Evolutionary conservation across 1,284 basidiomycete species (phyloP).

Genomic region (Melampsora americana): DNA sequence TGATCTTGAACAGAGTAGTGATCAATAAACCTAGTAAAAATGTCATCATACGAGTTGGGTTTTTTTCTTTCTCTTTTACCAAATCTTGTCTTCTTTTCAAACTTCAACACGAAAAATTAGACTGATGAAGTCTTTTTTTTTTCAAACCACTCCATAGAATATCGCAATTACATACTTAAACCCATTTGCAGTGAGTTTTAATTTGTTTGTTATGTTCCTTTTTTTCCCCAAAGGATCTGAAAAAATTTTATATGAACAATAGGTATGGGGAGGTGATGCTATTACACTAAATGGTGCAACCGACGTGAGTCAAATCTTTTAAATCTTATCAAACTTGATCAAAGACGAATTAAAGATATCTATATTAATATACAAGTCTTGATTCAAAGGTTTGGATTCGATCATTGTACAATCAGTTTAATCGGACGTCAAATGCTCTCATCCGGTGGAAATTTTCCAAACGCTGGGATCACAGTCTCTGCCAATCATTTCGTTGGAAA

Average conservation of each 20-base stretch:
- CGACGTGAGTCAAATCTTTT: constrained; percentile 8
- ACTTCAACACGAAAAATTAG: too few species aligned
- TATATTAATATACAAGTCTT: too few species aligned
- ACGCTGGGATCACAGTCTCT: constrained; percentile 13
- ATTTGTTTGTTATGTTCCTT: neutral
- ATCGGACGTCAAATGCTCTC: constrained; percentile 43
- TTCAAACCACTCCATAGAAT: constrained; percentile 12
- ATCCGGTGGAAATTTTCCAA: neutral
- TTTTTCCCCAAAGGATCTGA: neutral
- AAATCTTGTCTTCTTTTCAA: neutral
- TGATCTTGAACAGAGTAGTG: neutral
- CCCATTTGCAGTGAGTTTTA: neutral
- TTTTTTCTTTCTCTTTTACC: neutral
- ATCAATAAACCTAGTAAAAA: neutral
- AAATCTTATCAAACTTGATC: neutral
- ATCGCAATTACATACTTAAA: constrained; percentile 12
- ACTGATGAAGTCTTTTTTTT: neutral
- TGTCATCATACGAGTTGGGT: neutral
- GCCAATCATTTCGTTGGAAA: constrained; percentile 36
- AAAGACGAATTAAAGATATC: too few species aligned
- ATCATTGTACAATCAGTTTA: constrained; percentile 38
- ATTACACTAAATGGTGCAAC: constrained; percentile 9
- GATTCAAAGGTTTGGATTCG: constrained; percentile 38
- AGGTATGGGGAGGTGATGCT: constrained; percentile 44
- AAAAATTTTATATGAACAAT: neutral